These are phyloP conservation scores for Ophiognomonia clavigignenti-juglandacearum DNA, from an alignment of 2,329 filamentous ascomycete species.

Conservation along the genomic window DNA sequence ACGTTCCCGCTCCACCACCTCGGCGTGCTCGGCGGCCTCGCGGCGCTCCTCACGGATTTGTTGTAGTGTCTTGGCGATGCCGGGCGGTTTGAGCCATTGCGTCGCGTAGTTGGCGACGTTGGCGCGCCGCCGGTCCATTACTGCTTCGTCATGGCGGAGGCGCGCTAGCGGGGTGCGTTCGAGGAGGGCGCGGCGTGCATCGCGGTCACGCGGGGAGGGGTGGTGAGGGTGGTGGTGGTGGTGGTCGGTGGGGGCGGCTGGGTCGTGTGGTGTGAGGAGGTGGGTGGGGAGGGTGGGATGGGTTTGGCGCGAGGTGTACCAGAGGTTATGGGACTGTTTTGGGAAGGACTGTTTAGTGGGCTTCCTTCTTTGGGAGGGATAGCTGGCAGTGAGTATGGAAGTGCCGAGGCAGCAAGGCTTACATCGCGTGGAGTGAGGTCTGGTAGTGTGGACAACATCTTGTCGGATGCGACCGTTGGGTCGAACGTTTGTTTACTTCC, in stretches of 20 bases:
- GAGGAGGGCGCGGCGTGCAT: conserved; percentile 27
- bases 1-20: conserved; percentile 66
- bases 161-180: conserved; percentile 61
- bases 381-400: conserved; percentile 3
- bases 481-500: not conserved
- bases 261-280: conserved; percentile 5
- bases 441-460: conserved; percentile 59
- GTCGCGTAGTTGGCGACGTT: conserved; percentile 85
- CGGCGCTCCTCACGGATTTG: conserved; percentile 85
- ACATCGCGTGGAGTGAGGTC: conserved; percentile 68
- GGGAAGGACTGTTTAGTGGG: not conserved
- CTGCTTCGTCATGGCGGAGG: conserved; percentile 71
- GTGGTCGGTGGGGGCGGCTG: conserved; percentile 23
- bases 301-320: conserved; percentile 63
- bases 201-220: conserved; percentile 33
- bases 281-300: conserved; percentile 26
- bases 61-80: conserved; percentile 82
- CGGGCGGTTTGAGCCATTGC: conserved; percentile 85
- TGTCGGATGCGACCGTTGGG: conserved; percentile 14
- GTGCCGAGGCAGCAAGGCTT: conserved; percentile 27
- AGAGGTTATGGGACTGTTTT: conserved; percentile 63
- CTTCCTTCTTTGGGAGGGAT: not conserved
- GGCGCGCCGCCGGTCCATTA: conserved; percentile 68
- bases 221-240: too few species aligned
- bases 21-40: conserved; percentile 81